Evolutionary conservation across 176 grass and related monocot genomes (phyloP).

Genomic region (Otatea glauca): DNA sequence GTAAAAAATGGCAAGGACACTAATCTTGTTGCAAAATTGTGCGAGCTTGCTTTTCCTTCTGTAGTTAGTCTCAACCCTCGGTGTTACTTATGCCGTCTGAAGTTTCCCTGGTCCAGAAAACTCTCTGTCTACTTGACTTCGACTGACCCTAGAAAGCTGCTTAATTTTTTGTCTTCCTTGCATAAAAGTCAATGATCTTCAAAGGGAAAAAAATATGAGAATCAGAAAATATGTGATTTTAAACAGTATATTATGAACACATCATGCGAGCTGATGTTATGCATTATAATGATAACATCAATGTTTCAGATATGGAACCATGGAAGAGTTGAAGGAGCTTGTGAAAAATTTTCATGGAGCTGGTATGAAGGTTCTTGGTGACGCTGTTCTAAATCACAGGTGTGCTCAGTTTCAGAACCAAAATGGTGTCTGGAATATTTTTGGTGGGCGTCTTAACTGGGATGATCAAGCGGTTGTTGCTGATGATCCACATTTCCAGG

Average conservation of each 20-base stretch:
- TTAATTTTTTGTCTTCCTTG: background rate
- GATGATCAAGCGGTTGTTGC: slow-evolving; percentile 88
- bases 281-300: slow-evolving; percentile 18
- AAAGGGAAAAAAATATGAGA: background rate
- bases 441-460: slow-evolving; percentile 89
- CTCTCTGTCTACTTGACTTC: slow-evolving; percentile 17
- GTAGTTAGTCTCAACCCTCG: background rate
- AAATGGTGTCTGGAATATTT: slow-evolving; percentile 95
- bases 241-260: slow-evolving; percentile 16
- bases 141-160: background rate
- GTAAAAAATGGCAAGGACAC: background rate
- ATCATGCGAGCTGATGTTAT: slow-evolving; percentile 12
- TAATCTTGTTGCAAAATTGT: slow-evolving; percentile 16
- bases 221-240: background rate
- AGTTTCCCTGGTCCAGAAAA: background rate
- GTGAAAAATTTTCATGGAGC: slow-evolving; percentile 77
- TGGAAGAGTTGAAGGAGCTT: slow-evolving; percentile 84
- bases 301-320: slow-evolving; percentile 82
- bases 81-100: background rate
- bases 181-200: background rate
- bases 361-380: slow-evolving; percentile 93
- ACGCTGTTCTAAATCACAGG: slow-evolving; percentile 92
- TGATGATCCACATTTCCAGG: slow-evolving; percentile 99
- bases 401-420: slow-evolving; percentile 80
- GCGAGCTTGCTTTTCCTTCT: slow-evolving; percentile 2